These are phyloP conservation scores for Magnusiomyces paraingens DNA, from an alignment of 1,139 yeast genomes.

Conservation along the genomic window DNA sequence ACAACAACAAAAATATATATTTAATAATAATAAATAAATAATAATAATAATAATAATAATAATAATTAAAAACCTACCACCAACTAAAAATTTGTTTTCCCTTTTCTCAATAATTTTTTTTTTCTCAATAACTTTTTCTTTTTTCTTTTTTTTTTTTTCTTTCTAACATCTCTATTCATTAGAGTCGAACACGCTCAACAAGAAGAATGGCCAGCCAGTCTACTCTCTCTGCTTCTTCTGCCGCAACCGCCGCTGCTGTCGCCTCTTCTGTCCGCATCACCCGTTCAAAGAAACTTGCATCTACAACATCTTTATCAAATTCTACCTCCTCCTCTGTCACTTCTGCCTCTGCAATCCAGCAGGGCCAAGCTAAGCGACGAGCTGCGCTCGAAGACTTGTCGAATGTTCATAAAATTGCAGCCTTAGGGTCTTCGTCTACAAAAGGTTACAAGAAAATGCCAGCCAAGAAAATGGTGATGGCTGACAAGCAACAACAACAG, in stretches of 20 bases:
- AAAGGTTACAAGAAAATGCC: not conserved
- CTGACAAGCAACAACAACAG: not conserved
- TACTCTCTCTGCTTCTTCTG: slow-evolving; percentile 1
- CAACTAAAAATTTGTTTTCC: not conserved
- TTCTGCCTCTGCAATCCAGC: too few species aligned
- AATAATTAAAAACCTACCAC: not conserved
- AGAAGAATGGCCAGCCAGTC: slow-evolving; percentile 9
- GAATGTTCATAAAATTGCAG: slow-evolving; percentile 23
- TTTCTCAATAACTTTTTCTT: not conserved
- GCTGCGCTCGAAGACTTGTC: slow-evolving; percentile 33
- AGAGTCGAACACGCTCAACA: slow-evolving; percentile 7
- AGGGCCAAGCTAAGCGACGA: slow-evolving; percentile 14
- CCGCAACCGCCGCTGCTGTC: slow-evolving; percentile 5
- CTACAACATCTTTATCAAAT: slow-evolving; percentile 3
- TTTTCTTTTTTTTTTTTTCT: not conserved
- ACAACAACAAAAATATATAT: too few species aligned
- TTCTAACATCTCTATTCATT: not conserved
- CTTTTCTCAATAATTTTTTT: not conserved
- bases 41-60: too few species aligned
- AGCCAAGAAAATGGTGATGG: not conserved
- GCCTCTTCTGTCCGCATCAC: slow-evolving; percentile 4
- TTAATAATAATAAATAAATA: too few species aligned
- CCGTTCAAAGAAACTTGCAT: slow-evolving; percentile 3
- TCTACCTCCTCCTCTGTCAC: too few species aligned
- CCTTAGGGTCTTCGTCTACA: too few species aligned